Conservation (phyloP, 257 asterid genomes). For the Solanum pinnatisectum region DNA sequence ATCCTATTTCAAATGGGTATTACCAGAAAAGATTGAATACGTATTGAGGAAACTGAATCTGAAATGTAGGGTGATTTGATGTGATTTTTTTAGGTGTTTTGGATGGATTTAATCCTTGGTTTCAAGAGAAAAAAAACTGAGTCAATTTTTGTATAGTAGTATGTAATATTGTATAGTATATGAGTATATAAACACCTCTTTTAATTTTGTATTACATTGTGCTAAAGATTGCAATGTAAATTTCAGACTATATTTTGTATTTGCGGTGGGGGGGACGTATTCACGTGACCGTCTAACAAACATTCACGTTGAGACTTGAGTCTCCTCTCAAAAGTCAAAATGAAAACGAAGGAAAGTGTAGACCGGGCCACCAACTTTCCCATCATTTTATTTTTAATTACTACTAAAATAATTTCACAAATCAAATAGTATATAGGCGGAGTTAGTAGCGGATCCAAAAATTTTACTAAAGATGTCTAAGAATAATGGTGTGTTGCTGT, state of each 20-base stretch:
- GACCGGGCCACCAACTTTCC: background rate
- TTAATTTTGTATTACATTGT: background rate
- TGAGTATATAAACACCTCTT: background rate
- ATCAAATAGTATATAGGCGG: background rate
- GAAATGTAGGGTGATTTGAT: background rate
- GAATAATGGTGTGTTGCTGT: too few species aligned
- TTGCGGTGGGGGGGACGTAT: background rate
- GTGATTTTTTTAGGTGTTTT: background rate
- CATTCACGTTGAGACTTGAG: constrained; percentile 31
- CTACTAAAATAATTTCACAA: background rate
- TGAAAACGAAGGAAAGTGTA: background rate
- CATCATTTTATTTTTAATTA: background rate
- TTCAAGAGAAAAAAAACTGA: background rate
- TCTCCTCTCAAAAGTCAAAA: background rate
- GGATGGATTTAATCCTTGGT: background rate
- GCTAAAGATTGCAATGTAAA: background rate
- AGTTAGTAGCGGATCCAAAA: too few species aligned
- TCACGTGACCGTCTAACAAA: constrained; percentile 44
- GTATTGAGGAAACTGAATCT: background rate
- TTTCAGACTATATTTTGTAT: too few species aligned
- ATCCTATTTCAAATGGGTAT: background rate
- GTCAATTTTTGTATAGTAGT: background rate
- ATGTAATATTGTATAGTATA: background rate
- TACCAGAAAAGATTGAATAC: background rate
- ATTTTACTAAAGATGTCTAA: too few species aligned